These are phyloP conservation scores for Epichloe gansuensis DNA, from an alignment of 2,329 filamentous ascomycete genomes.

Conservation along the genomic window DNA sequence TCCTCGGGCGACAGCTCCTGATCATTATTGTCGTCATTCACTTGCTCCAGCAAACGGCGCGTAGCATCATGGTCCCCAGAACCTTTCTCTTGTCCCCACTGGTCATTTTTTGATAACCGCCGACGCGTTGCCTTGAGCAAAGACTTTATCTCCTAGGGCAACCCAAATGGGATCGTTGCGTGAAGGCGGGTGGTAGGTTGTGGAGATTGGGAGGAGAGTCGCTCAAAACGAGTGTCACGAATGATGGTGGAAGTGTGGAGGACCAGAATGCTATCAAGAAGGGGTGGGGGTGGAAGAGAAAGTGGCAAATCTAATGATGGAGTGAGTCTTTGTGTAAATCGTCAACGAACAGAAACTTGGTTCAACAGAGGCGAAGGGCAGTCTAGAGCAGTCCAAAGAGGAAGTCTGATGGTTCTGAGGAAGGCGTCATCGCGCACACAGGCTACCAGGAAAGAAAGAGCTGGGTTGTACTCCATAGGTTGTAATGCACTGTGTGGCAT, in stretches of 20 bases:
- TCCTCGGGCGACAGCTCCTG: neutral
- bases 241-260: neutral
- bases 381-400: neutral
- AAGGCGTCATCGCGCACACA: neutral
- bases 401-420: neutral
- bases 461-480: neutral
- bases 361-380: neutral
- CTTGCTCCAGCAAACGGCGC: neutral
- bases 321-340: neutral
- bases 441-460: neutral
- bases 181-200: neutral
- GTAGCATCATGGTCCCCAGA: neutral
- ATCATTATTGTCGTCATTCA: neutral
- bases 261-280: neutral
- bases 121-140: conserved; percentile 1
- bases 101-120: neutral
- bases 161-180: conserved; percentile 1
- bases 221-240: neutral
- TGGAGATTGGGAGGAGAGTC: neutral
- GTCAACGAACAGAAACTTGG: neutral
- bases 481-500: neutral
- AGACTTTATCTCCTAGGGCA: conserved; percentile 1
- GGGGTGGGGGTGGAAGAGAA: neutral
- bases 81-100: neutral
- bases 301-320: neutral